Evolutionary conservation across 805 yeast species (phyloP).

Genomic region (Hanseniaspora lindneri): DNA sequence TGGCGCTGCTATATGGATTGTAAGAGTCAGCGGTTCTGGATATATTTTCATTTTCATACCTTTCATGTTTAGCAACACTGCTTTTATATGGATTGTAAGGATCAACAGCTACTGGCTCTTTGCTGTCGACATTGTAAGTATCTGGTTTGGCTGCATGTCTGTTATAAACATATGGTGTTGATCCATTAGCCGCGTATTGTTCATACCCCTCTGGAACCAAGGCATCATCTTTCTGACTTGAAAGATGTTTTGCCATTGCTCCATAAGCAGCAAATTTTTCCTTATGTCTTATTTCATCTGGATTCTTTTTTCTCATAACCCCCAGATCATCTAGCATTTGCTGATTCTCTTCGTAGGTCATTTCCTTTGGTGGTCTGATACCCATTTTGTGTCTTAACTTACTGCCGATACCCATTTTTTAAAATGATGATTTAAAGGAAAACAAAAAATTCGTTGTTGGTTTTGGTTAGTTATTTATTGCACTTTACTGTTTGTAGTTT

Average conservation of each 20-base stretch:
- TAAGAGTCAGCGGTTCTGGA: background rate
- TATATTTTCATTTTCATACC: background rate
- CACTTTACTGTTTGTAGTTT: no score
- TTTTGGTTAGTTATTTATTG: no score
- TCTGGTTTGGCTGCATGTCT: slow-evolving; percentile 19
- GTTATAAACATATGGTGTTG: slow-evolving; percentile 15
- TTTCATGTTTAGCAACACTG: background rate
- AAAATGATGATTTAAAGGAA: no score
- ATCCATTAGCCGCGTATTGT: slow-evolving; percentile 22
- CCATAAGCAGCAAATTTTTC: slow-evolving; percentile 40
- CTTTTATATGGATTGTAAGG: slow-evolving; percentile 3
- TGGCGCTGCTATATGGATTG: slow-evolving; percentile 5
- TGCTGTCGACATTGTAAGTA: background rate
- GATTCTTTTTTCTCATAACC: slow-evolving; percentile 30
- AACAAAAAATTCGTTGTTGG: no score
- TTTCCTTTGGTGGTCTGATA: slow-evolving; percentile 39
- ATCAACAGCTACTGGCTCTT: background rate
- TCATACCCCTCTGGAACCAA: slow-evolving; percentile 35
- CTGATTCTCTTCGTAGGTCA: slow-evolving; percentile 32
- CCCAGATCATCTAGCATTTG: slow-evolving; percentile 36
- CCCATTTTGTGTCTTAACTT: slow-evolving; percentile 41
- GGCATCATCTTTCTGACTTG: slow-evolving; percentile 27
- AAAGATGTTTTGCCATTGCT: slow-evolving; percentile 34
- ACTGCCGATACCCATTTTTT: slow-evolving; percentile 23
- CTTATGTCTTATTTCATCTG: slow-evolving; percentile 27